A percentile compares a stretch with the other conserved stretches of the same genome.
phyloP scores from a whole-genome alignment of 2,329 filamentous ascomycete species.

The Sclerotinia sclerotiorum region DNA sequence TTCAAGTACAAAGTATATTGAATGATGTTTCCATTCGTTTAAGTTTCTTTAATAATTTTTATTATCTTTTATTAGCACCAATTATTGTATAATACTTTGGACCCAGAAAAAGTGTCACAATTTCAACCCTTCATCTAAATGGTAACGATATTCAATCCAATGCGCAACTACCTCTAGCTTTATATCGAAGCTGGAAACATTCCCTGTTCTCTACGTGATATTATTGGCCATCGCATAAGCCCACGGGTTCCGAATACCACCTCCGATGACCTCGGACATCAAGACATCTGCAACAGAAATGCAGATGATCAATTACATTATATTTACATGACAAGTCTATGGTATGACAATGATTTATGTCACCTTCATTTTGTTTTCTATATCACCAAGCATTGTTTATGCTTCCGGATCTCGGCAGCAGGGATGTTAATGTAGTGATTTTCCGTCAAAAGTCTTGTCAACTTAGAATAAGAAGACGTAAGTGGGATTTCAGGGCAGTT shows the following conservation, averaged over 20 bases:
- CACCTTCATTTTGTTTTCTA: background rate
- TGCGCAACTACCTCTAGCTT: too few species aligned
- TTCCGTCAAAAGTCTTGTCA: background rate
- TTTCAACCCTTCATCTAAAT: too few species aligned
- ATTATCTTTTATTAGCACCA: too few species aligned
- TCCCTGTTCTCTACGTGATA: too few species aligned
- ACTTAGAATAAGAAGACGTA: background rate
- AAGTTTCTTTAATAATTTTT: too few species aligned
- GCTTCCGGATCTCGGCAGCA: background rate
- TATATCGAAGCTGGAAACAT: too few species aligned
- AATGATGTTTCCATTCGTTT: too few species aligned
- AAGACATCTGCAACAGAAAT: background rate
- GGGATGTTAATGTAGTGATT: background rate
- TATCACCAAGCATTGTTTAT: background rate
- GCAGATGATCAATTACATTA: background rate
- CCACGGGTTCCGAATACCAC: background rate
- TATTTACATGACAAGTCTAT: background rate
- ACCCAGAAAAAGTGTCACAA: too few species aligned
- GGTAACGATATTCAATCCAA: too few species aligned
- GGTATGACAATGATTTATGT: background rate
- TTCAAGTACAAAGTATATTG: too few species aligned
- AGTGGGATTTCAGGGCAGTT: background rate
- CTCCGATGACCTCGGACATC: background rate
- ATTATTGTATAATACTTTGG: too few species aligned
- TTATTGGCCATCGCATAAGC: background rate